Evolutionary conservation across 176 grass and related monocot genomes (phyloP).

Genomic region (Neostapfia colusana): DNA sequence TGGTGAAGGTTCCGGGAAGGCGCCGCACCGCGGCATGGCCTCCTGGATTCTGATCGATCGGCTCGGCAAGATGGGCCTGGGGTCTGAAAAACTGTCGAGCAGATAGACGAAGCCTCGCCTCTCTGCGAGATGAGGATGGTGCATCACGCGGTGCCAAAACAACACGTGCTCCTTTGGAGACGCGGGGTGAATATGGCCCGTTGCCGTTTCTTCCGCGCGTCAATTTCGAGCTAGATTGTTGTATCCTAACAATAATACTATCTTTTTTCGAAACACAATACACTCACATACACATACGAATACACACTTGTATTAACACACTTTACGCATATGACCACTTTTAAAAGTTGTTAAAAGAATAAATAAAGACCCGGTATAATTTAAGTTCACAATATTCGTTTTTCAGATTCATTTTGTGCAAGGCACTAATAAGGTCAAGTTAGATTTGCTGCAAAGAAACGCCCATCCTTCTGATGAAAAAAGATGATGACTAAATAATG

Average conservation of each 20-base stretch:
- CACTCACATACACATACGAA: too few relatives aligned
- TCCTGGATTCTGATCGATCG: conserved; percentile 10
- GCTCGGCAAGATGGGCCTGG: conserved; percentile 21
- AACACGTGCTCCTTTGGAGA: conserved; percentile 31
- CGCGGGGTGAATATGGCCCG: too few relatives aligned
- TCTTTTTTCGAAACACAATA: too few relatives aligned
- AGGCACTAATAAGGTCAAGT: neutral
- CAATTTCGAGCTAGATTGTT: too few relatives aligned
- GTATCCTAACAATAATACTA: too few relatives aligned
- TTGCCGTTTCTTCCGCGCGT: too few relatives aligned
- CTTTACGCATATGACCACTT: too few relatives aligned
- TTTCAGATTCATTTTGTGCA: neutral
- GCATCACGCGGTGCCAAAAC: neutral
- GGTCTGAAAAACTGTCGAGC: conserved; percentile 43
- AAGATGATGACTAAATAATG: neutral
- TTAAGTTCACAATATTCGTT: too few relatives aligned
- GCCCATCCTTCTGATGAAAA: neutral
- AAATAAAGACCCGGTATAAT: too few relatives aligned
- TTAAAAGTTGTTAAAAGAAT: too few relatives aligned
- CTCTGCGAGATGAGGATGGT: neutral
- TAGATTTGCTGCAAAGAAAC: neutral
- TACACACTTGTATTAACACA: too few relatives aligned
- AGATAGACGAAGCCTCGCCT: neutral
- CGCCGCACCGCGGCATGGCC: conserved; percentile 24
- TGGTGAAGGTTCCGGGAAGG: conserved; percentile 10